Conservation (phyloP, 2,329 filamentous ascomycete species). For the Orbilia oligospora region DNA sequence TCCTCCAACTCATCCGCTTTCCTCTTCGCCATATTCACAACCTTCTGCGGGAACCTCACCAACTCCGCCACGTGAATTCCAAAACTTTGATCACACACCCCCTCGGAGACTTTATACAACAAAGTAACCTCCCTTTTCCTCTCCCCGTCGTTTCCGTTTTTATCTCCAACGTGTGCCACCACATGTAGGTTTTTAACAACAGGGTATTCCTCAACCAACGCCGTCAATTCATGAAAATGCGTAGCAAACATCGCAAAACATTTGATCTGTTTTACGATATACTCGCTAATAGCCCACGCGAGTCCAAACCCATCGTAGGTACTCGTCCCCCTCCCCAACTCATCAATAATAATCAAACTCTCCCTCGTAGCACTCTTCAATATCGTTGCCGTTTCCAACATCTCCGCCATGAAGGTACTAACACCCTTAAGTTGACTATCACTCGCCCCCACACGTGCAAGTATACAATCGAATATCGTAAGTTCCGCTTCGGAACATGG, state of each 20-base stretch:
- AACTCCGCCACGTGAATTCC: constrained; percentile 98
- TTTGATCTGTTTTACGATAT: constrained; percentile 94
- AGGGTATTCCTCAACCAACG: constrained; percentile 85
- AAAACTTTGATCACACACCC: constrained; percentile 96
- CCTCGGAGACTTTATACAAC: constrained; percentile 93
- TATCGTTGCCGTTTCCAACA: constrained; percentile 98
- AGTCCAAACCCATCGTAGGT: constrained; percentile 98
- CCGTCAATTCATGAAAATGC: constrained; percentile 97
- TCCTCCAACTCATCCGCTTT: constrained; percentile 99
- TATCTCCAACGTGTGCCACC: constrained; percentile 84
- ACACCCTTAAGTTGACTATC: constrained; percentile 98
- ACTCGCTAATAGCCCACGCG: constrained; percentile 99
- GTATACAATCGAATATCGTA: constrained; percentile 95
- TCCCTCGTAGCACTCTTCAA: constrained; percentile 96
- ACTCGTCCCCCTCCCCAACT: constrained; percentile 94
- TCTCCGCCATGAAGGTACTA: constrained; percentile 99
- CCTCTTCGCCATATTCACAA: constrained; percentile 98
- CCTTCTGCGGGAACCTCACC: constrained; percentile 95
- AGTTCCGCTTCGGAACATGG: constrained; percentile 91
- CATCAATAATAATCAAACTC: constrained; percentile 98
- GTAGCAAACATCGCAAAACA: constrained; percentile 97
- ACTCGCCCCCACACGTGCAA: constrained; percentile 93
- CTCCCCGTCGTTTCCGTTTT: constrained; percentile 66
- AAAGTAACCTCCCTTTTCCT: constrained; percentile 88
- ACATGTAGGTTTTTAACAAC: constrained; percentile 96